Conservation (phyloP, 192 early-diverging fungal genomes). For the Mortierella alpina region DNA sequence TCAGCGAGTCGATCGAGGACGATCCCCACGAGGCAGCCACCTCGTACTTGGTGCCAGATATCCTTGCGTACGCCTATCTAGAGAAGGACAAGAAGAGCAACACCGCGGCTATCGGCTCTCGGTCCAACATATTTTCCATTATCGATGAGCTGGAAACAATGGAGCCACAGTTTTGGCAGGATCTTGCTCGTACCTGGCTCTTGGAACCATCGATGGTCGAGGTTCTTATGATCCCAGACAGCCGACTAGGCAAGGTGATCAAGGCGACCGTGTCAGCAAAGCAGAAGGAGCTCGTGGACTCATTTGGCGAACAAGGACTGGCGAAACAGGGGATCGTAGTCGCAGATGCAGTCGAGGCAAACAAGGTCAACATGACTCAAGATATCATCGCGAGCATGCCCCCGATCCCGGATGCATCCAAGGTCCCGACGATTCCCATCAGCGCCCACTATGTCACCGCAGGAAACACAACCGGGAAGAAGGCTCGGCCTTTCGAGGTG, state of each 20-base stretch:
- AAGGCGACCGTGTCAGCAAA: conserved; percentile 56
- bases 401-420: conserved; percentile 70
- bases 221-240: conserved; percentile 66
- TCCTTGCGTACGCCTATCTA: conserved; percentile 66
- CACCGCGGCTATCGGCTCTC: conserved; percentile 64
- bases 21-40: conserved; percentile 70
- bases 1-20: conserved; percentile 63
- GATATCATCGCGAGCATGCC: conserved; percentile 71
- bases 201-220: conserved; percentile 67
- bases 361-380: conserved; percentile 48
- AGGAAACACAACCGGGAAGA: conserved; percentile 20
- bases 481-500: conserved; percentile 57
- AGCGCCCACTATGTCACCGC: conserved; percentile 23
- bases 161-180: conserved; percentile 65
- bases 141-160: conserved; percentile 63
- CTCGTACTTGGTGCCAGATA: conserved; percentile 62
- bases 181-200: conserved; percentile 65
- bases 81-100: conserved; percentile 51
- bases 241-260: conserved; percentile 58
- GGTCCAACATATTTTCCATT: conserved; percentile 64
- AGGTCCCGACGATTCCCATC: conserved; percentile 57
- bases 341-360: conserved; percentile 37
- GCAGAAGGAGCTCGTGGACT: conserved; percentile 43
- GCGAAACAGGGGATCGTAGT: conserved; percentile 49
- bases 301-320: conserved; percentile 63